A percentile compares a stretch with the other conserved stretches of the same genome.
These are phyloP conservation scores for Cryphonectria japonica DNA, from an alignment of 2,329 filamentous ascomycete genomes.

Conservation along the genomic window DNA sequence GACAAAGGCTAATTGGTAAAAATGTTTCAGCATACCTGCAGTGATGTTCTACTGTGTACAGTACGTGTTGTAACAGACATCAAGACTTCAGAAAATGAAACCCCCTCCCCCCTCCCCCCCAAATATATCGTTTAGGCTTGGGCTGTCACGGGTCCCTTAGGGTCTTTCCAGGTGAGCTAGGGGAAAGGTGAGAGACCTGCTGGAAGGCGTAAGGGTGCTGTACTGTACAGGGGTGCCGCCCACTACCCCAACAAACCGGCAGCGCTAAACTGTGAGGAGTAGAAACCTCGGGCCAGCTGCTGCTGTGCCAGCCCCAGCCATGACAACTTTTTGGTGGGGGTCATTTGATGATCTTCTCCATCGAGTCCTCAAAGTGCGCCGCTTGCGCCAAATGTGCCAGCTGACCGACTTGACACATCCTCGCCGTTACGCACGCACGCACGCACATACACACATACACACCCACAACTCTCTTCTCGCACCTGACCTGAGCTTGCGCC, in stretches of 20 bases:
- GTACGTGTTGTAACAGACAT: neutral
- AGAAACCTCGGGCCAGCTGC: conserved; percentile 18
- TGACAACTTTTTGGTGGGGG: conserved; percentile 19
- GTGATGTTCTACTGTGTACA: neutral
- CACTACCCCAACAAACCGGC: conserved; percentile 4
- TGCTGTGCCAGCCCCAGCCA: neutral
- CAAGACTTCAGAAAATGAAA: neutral
- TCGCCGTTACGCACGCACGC: neutral
- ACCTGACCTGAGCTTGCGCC: neutral
- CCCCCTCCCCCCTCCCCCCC: too few species aligned
- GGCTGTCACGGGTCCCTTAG: neutral
- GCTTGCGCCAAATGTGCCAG: conserved; percentile 1
- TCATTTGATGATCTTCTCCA: conserved; percentile 16
- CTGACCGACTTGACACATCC: conserved; percentile 21
- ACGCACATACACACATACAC: neutral
- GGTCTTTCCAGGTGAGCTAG: neutral
- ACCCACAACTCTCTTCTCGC: neutral
- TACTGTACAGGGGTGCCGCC: conserved; percentile 6
- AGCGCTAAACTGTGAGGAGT: conserved; percentile 10
- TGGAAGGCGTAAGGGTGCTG: neutral
- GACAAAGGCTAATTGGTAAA: neutral
- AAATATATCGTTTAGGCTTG: neutral
- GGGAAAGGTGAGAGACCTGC: neutral
- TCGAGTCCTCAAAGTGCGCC: neutral
- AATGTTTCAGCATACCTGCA: neutral